Evolutionary conservation across 2,329 filamentous ascomycete species (phyloP).

Genomic region (Xylariaceae sp.): DNA sequence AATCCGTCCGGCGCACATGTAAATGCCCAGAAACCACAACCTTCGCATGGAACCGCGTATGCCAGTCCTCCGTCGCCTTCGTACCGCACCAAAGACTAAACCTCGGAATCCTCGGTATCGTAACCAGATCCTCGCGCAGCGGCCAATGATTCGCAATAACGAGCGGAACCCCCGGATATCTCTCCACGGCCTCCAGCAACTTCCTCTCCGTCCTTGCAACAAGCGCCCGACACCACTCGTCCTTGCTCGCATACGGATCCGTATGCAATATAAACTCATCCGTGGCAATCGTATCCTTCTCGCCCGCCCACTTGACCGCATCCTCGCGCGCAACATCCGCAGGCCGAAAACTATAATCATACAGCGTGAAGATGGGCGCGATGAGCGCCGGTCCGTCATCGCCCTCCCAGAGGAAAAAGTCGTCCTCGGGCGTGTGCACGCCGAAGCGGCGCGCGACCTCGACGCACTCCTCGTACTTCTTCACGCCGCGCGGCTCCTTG

Average conservation of each 20-base stretch:
- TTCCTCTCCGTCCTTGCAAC: slow-evolving; percentile 27
- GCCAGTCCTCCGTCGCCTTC: slow-evolving; percentile 34
- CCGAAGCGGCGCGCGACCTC: slow-evolving; percentile 47
- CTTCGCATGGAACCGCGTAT: slow-evolving; percentile 32
- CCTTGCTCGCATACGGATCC: slow-evolving; percentile 32
- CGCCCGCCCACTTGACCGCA: slow-evolving; percentile 38
- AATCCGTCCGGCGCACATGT: slow-evolving; percentile 37
- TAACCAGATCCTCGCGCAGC: slow-evolving; percentile 34
- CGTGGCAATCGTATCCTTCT: slow-evolving; percentile 33
- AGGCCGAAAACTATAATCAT: slow-evolving; percentile 55
- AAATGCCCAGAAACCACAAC: slow-evolving; percentile 36
- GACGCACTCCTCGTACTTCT: slow-evolving; percentile 51
- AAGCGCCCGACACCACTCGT: slow-evolving; percentile 34
- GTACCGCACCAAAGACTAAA: slow-evolving; percentile 39
- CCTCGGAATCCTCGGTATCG: slow-evolving; percentile 33
- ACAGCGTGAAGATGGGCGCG: slow-evolving; percentile 53
- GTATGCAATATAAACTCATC: slow-evolving; percentile 37
- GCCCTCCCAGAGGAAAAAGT: slow-evolving; percentile 49
- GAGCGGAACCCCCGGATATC: slow-evolving; percentile 24
- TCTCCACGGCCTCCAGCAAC: slow-evolving; percentile 27
- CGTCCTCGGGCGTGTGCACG: slow-evolving; percentile 52
- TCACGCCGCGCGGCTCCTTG: slow-evolving; percentile 40
- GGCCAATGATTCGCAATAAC: slow-evolving; percentile 38
- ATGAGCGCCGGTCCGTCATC: slow-evolving; percentile 43
- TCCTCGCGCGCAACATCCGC: slow-evolving; percentile 42